Base-by-base conservation (phyloP, 192 early-diverging fungal genomes). In the Rhizoclosmatium sp. region DNA sequence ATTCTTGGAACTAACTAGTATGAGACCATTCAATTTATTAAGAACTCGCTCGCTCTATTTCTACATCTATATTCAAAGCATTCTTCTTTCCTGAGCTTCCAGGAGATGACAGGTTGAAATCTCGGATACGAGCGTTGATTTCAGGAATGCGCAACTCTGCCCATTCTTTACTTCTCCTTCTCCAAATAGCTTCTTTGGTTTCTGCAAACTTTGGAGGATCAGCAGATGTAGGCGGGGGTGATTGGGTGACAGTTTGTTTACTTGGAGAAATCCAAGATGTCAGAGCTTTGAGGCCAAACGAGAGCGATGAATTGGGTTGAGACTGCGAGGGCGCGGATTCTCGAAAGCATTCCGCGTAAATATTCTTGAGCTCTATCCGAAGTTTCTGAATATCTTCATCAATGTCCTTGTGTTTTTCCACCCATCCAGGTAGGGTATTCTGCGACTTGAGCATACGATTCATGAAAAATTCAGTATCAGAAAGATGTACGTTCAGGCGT, bases 381-480 rank as follows among this genome's bases (percentile, higher is more conserved):
- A 86, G 47, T 48, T 69, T 80, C 23, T 10, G 66, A 2, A 65
- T 81, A 40, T 86, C 85, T 44, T 51, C 75, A 39, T 83, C 81
- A 47, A 85, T 76, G 9, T 85, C 83, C 51, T 81, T 69, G 10
- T 62, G 74, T 39, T 75, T 16, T 47, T 82, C 82, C 7, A 86
- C 65, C 81, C 83, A 86, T 14, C 46, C 69, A 2, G 83, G 83
- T 16, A 68, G 59, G 62, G 77, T 54, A 16, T 84, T 84, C 73
- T 86, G 85, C 14, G 78, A 41, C 72, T 84, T 85, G 42, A 85
- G 12, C 66, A 85, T 80, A 12, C 75, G 62, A 65, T 86, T 81
- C 81, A 86, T 76, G 49, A 81, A 72, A 16, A 78, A 62, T 45
- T 82, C 81, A 2, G 83, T 83, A 40, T 69, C 81, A 5, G 73